Conservation (phyloP, 345 rosid species). For the Salix dunnii region DNA sequence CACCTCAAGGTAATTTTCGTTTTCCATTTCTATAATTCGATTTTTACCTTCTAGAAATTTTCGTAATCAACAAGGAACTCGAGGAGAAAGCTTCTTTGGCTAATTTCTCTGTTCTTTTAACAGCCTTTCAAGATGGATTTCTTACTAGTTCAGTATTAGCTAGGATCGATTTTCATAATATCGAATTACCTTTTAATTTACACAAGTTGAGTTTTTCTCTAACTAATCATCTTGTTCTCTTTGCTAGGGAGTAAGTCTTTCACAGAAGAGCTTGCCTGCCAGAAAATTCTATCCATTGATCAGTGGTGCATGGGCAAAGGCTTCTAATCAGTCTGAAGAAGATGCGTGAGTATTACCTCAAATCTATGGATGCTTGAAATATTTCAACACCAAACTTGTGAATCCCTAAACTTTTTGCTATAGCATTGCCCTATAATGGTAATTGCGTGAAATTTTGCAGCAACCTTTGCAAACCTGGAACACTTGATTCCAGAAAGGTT, state of each 20-base stretch:
- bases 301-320: constrained; percentile 4
- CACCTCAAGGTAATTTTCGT: constrained; percentile 15
- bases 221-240: neutral
- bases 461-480: constrained; percentile 11
- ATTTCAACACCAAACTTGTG: neutral
- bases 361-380: neutral
- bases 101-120: too few species aligned
- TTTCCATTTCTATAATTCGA: neutral
- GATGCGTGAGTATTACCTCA: constrained; percentile 12
- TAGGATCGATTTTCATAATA: neutral
- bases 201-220: neutral
- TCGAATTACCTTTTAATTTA: neutral
- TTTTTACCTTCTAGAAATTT: neutral
- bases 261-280: constrained; percentile 10
- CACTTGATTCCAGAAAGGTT: constrained; percentile 52
- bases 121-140: neutral
- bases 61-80: too few species aligned
- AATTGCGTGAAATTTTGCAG: neutral
- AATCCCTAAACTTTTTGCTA: neutral
- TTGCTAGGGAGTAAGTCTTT: constrained; percentile 20
- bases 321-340: neutral
- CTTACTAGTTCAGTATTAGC: neutral
- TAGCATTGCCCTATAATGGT: neutral
- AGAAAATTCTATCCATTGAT: constrained; percentile 18
- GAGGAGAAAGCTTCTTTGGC: too few species aligned